These are phyloP conservation scores for Rhizophagus clarus DNA, from an alignment of 192 early-diverging fungal genomes.

Conservation along the genomic window DNA sequence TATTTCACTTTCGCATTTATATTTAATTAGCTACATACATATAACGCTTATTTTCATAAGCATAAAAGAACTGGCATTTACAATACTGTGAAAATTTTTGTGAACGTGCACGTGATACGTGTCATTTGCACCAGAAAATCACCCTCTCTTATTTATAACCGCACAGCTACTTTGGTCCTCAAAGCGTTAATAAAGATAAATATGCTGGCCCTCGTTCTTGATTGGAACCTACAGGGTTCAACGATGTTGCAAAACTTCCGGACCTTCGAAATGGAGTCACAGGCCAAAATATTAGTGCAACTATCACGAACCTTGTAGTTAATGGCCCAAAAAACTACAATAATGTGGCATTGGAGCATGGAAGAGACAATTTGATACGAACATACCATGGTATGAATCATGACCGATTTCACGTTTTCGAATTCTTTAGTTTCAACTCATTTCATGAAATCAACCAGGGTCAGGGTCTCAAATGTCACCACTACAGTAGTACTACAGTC, in stretches of 20 bases:
- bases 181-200: constrained; percentile 20
- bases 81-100: too few relatives aligned
- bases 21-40: too few relatives aligned
- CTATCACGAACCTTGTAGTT: constrained; percentile 20
- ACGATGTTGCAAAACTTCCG: neutral
- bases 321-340: constrained; percentile 22
- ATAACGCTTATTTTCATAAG: too few relatives aligned
- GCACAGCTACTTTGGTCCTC: constrained; percentile 13
- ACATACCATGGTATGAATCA: constrained; percentile 24
- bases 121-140: neutral
- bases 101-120: too few relatives aligned
- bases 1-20: too few relatives aligned
- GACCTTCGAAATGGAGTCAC: constrained; percentile 17
- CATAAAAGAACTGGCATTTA: too few relatives aligned
- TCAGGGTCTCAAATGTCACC: neutral
- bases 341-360: neutral
- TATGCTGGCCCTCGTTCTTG: constrained; percentile 10
- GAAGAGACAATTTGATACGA: neutral
- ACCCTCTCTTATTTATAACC: constrained; percentile 1
- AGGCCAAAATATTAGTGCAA: constrained; percentile 6
- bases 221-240: neutral
- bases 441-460: neutral
- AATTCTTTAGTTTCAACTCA: constrained; percentile 12
- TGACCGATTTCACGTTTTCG: constrained; percentile 12
- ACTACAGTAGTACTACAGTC: neutral